Evolutionary conservation across 1,139 yeast species (phyloP).

Genomic region (Geotrichum candidum): DNA sequence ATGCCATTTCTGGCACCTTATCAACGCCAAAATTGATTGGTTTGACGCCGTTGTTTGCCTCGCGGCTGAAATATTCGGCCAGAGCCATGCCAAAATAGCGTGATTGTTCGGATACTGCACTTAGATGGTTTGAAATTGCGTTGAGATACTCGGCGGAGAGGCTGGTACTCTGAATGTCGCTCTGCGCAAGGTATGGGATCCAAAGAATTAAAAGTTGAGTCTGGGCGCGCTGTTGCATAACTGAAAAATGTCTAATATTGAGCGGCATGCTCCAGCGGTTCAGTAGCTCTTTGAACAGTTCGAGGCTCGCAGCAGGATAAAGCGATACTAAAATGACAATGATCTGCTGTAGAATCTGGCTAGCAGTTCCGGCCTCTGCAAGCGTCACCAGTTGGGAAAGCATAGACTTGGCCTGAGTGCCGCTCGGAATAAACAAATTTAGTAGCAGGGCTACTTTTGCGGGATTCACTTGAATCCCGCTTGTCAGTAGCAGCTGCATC

Average conservation of each 20-base stretch:
- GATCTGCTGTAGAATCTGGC: constrained; percentile 1
- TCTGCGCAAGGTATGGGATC: constrained; percentile 25
- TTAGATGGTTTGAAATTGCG: constrained; percentile 44
- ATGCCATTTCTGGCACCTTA: constrained; percentile 19
- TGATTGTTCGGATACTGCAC: constrained; percentile 40
- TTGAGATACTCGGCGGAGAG: constrained; percentile 36
- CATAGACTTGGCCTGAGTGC: neutral
- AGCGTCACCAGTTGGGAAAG: constrained; percentile 4
- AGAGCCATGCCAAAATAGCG: constrained; percentile 43
- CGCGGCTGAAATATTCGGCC: constrained; percentile 40
- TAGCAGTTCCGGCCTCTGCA: constrained; percentile 1
- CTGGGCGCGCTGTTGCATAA: constrained; percentile 25
- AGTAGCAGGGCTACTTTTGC: neutral
- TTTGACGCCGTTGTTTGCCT: constrained; percentile 31
- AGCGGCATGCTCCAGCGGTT: constrained; percentile 26
- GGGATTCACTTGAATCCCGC: neutral
- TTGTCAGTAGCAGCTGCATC: neutral
- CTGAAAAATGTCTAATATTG: constrained; percentile 23
- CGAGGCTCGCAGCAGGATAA: constrained; percentile 1
- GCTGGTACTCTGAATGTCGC: constrained; percentile 28
- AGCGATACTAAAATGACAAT: neutral
- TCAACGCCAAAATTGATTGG: constrained; percentile 37
- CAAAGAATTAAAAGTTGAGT: constrained; percentile 28
- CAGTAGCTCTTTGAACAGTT: constrained; percentile 20
- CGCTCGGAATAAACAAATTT: neutral